A percentile compares a stretch with the other conserved stretches of the same genome.
Evolutionary conservation across 257 asterid genomes (phyloP).

Genomic region (Solanum raphanifolium): DNA sequence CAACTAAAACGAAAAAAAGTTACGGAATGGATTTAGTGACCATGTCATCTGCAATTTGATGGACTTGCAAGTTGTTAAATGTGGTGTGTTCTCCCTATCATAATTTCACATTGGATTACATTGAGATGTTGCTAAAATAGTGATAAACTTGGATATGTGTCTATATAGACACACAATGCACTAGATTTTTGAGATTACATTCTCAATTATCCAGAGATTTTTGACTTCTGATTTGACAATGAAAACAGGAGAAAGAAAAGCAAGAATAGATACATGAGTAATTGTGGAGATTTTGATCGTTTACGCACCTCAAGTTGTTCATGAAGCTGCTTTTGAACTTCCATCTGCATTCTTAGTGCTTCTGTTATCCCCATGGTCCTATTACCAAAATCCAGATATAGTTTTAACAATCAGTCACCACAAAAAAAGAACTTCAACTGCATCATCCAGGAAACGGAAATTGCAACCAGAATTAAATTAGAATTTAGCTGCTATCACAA

Average conservation of each 20-base stretch:
- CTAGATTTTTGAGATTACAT: not conserved
- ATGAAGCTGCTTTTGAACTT: conserved; percentile 85
- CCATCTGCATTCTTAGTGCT: conserved; percentile 79
- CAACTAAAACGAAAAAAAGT: not conserved
- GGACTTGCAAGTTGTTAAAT: not conserved
- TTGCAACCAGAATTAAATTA: not conserved
- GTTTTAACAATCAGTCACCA: not conserved
- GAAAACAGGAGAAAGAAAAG: not conserved
- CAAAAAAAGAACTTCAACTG: not conserved
- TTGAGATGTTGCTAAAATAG: not conserved
- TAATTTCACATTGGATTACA: not conserved
- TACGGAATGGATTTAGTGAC: not conserved
- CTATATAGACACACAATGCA: not conserved
- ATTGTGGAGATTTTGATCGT: not conserved
- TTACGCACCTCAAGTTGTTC: conserved; percentile 82
- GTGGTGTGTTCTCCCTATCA: not conserved
- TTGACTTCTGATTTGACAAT: not conserved
- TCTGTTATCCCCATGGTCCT: conserved; percentile 76
- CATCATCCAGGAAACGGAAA: not conserved
- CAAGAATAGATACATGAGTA: not conserved
- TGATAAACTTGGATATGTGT: not conserved
- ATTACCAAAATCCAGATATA: conserved; percentile 5
- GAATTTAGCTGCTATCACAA: not conserved
- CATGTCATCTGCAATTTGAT: not conserved
- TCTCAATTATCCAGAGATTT: not conserved